Conservation (phyloP, 1,139 yeast genomes). For the Saccharomyces hybrid region DNA sequence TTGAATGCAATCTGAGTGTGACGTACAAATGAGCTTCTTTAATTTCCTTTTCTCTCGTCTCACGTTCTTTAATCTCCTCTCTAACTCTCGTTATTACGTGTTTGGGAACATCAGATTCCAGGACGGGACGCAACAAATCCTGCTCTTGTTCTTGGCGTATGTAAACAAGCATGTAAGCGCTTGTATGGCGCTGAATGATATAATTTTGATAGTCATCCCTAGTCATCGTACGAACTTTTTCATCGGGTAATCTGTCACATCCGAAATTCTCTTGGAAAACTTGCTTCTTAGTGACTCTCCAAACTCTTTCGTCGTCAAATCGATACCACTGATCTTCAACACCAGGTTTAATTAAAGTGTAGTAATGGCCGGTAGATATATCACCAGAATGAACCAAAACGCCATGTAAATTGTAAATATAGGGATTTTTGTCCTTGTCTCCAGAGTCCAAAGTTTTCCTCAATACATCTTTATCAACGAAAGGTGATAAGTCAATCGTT, state of each 20-base stretch:
- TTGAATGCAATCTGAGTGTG: slow-evolving; percentile 49
- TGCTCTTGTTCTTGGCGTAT: slow-evolving; percentile 57
- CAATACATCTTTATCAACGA: slow-evolving; percentile 53
- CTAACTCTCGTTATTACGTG: slow-evolving; percentile 63
- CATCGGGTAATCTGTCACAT: slow-evolving; percentile 49
- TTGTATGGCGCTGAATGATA: slow-evolving; percentile 69
- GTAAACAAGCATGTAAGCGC: slow-evolving; percentile 96
- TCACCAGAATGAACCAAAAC: slow-evolving; percentile 95
- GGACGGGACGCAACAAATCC: slow-evolving; percentile 51
- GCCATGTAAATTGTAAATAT: slow-evolving; percentile 81
- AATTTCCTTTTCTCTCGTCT: slow-evolving; percentile 49
- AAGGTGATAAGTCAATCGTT: slow-evolving; percentile 71
- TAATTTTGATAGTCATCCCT: slow-evolving; percentile 58
- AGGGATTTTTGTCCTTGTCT: slow-evolving; percentile 41
- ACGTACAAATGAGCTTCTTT: slow-evolving; percentile 77
- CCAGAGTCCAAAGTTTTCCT: slow-evolving; percentile 23
- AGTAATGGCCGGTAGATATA: slow-evolving; percentile 92
- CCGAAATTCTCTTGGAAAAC: slow-evolving; percentile 94
- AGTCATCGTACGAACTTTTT: slow-evolving; percentile 43
- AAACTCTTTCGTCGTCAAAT: slow-evolving; percentile 92
- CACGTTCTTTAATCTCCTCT: slow-evolving; percentile 51
- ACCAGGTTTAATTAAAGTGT: slow-evolving; percentile 83
- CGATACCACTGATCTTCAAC: slow-evolving; percentile 71
- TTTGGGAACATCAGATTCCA: slow-evolving; percentile 55
- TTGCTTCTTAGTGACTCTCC: slow-evolving; percentile 74